These are phyloP conservation scores for Gaeumannomyces tritici DNA, from an alignment of 2,329 filamentous ascomycete species.

Conservation along the genomic window DNA sequence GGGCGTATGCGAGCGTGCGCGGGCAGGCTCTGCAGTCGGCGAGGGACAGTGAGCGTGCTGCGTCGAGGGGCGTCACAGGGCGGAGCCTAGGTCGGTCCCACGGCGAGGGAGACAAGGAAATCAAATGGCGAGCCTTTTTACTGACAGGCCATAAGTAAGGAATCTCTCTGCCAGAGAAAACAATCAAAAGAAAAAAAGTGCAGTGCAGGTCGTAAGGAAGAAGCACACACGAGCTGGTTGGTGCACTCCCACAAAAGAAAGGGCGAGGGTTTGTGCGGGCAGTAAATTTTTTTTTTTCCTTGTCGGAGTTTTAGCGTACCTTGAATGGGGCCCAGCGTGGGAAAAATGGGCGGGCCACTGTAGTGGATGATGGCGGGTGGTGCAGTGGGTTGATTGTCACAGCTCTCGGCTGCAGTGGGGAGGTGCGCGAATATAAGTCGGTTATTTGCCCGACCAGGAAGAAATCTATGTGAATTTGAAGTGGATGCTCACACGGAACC, in stretches of 20 bases:
- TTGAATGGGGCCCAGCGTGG: not conserved
- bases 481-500: not conserved
- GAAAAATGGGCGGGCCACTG: not conserved
- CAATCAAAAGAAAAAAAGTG: not conserved
- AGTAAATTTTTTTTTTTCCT: conserved; percentile 16
- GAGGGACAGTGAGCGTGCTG: not conserved
- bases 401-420: conserved; percentile 13
- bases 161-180: not conserved
- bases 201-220: not conserved
- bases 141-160: not conserved
- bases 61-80: not conserved
- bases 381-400: not conserved
- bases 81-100: not conserved
- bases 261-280: conserved; percentile 13
- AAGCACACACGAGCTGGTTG: conserved; percentile 1
- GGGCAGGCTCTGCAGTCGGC: not conserved
- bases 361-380: not conserved
- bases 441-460: conserved; percentile 5
- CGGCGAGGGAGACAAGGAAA: not conserved
- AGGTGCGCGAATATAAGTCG: conserved; percentile 26
- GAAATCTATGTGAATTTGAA: not conserved
- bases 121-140: not conserved
- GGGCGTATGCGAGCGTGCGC: not conserved
- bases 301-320: conserved; percentile 1
- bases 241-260: conserved; percentile 6